Percentiles rank a stretch among this genome's conserved stretches.
These are phyloP conservation scores for Asterella californica DNA, from an alignment of 225 moss, liverwort and hornwort species.

Conservation along the genomic window DNA sequence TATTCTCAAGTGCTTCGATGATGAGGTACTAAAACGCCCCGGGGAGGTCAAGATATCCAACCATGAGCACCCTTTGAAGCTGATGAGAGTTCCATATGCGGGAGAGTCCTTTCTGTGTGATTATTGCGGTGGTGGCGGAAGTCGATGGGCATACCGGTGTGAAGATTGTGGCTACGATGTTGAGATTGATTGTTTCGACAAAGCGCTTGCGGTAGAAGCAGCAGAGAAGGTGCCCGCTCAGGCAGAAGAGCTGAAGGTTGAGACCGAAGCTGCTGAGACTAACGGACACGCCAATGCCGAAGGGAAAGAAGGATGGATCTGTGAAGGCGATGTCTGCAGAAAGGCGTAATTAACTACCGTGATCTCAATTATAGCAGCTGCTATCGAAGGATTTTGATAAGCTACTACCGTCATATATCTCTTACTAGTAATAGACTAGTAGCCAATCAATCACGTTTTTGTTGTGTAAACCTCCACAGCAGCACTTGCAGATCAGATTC, in stretches of 20 bases:
- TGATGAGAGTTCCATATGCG: constrained; percentile 17
- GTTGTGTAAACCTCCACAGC: no score
- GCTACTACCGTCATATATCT: no score
- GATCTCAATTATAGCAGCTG: not conserved
- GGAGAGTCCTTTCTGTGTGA: constrained; percentile 4
- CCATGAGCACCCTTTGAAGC: constrained; percentile 19
- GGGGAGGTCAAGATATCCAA: not conserved
- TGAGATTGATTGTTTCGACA: not conserved
- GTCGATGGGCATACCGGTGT: constrained; percentile 28
- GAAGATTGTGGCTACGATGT: constrained; percentile 26
- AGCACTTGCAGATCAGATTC: no score
- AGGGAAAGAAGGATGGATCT: constrained; percentile 20
- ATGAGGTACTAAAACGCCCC: not conserved
- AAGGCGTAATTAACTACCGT: constrained; percentile 1
- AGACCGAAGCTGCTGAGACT: not conserved
- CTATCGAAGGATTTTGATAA: no score
- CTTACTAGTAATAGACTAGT: no score
- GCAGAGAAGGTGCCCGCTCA: not conserved
- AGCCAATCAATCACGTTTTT: not conserved
- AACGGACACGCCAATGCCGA: not conserved
- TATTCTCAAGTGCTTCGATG: constrained; percentile 3
- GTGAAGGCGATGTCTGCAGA: constrained; percentile 29
- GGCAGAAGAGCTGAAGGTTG: not conserved
- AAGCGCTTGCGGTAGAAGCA: not conserved
- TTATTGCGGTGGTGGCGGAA: not conserved